Evolutionary conservation across 2,329 filamentous ascomycete genomes (phyloP).

Genomic region (Talaromyces sp.): DNA sequence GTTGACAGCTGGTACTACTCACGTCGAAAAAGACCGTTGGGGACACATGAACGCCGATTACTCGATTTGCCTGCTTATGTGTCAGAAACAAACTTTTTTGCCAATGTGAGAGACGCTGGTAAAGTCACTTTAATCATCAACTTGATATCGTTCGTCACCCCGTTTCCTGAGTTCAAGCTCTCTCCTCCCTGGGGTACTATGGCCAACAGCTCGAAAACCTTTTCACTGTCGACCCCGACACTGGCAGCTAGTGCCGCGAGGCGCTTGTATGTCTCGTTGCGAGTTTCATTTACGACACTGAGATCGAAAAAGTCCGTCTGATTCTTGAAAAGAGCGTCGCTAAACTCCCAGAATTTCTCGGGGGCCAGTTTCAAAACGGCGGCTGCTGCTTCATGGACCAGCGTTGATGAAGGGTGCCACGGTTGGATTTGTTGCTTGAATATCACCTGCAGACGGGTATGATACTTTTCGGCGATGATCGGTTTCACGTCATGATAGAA

Average conservation of each 20-base stretch:
- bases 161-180: conserved; percentile 73
- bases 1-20: conserved; percentile 14
- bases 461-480: conserved; percentile 56
- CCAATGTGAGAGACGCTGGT: neutral
- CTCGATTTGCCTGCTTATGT: conserved; percentile 50
- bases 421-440: conserved; percentile 91
- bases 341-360: conserved; percentile 75
- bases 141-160: conserved; percentile 81
- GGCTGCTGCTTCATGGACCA: conserved; percentile 68
- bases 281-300: conserved; percentile 73
- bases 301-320: conserved; percentile 82
- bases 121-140: conserved; percentile 65
- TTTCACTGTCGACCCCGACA: conserved; percentile 66
- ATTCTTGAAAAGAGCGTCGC: conserved; percentile 60
- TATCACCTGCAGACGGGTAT: conserved; percentile 64
- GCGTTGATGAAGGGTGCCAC: conserved; percentile 85
- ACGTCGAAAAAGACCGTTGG: conserved; percentile 85
- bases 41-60: conserved; percentile 82
- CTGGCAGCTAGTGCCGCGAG: conserved; percentile 67
- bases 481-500: conserved; percentile 64
- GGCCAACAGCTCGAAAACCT: conserved; percentile 64
- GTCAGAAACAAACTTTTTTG: neutral
- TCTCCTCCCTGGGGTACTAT: conserved; percentile 63
- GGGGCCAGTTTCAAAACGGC: conserved; percentile 71
- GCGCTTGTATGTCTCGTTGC: conserved; percentile 78